Conservation (phyloP, 2,329 filamentous ascomycete genomes). For the Colletotrichum spaethianum region DNA sequence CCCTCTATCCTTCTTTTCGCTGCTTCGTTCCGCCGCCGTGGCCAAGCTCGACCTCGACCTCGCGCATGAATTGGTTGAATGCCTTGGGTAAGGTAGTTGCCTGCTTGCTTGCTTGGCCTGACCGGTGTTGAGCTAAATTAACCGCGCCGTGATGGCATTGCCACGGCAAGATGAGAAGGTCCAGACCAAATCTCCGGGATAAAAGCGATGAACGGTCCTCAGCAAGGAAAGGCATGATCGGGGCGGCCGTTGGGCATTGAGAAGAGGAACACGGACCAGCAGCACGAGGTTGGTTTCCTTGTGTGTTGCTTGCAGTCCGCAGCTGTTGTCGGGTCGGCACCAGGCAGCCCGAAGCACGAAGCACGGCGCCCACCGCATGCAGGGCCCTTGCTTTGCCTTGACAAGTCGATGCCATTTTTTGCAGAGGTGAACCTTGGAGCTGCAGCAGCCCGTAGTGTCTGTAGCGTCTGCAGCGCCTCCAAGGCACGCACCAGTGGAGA, state of each 20-base stretch:
- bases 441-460: conserved; percentile 18
- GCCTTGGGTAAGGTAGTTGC: background rate
- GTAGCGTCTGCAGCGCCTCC: conserved; percentile 33
- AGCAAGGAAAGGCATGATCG: conserved; percentile 37
- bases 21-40: background rate
- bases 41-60: background rate
- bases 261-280: conserved; percentile 18
- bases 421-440: conserved; percentile 35
- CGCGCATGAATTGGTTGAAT: background rate
- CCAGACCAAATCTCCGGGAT: conserved; percentile 35
- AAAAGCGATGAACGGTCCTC: conserved; percentile 34
- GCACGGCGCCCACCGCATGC: conserved; percentile 10
- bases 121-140: conserved; percentile 10
- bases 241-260: conserved; percentile 29
- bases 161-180: conserved; percentile 12
- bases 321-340: conserved; percentile 24
- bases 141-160: conserved; percentile 28
- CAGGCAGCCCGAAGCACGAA: conserved; percentile 30
- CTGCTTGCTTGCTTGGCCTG: conserved; percentile 8
- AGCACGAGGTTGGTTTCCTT: background rate
- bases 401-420: conserved; percentile 14
- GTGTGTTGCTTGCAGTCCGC: conserved; percentile 8
- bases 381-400: conserved; percentile 32
- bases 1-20: conserved; percentile 10
- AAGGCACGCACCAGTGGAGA: conserved; percentile 27